Evolutionary conservation across 495 filamentous ascomycete species (phyloP), one percentile per base, ranked within the genome.

Genomic region (Neurospora sp.): DNA sequence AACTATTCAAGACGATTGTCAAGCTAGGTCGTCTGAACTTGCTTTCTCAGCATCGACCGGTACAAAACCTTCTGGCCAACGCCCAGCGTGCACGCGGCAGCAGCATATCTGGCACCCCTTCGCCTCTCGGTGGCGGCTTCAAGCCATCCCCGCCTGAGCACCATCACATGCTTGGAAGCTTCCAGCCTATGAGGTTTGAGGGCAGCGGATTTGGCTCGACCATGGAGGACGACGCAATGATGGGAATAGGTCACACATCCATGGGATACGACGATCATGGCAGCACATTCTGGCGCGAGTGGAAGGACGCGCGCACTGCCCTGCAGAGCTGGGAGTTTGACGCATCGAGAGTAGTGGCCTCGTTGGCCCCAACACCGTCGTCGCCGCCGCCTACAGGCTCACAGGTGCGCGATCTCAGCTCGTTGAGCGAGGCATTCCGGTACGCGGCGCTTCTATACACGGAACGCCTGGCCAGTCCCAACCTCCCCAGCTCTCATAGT

Each of bases 381-480:
- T 46, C 66, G 38, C 78, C 80, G 9, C 70, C 78, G 9, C 80
- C 83, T 14, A 84, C 85, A 0, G 78, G 82, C 14, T 77, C 79
- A n/a, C 85, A 88, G 80, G 73, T 88, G 69, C 84, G 84, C 75
- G 83, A 85, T 78, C 79, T 85, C 44, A 77, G 91, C 86, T 83
- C 86, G 87, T 78, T 91, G 80, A 96, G 92, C 69, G 94, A 97
- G 78, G 91, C 92, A 8, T 98, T 97, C 85, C 92, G 94, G 37
- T 92, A 94, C 77, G 89, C 94, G 0, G 94, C 94, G 1, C 87
- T 98, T 9, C 89, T 98, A 22, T 98, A 98, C 83, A 93, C 91
- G 27, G 93, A 97, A 80, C 92, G 95, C 5, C 89, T 98, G 35
- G 94, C 91, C 5, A 89, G 90, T 77, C 94, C 95, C 18, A 86